Evolutionary conservation across 2,329 filamentous ascomycete genomes (phyloP).

Genomic region (Sclerotinia sclerotiorum): DNA sequence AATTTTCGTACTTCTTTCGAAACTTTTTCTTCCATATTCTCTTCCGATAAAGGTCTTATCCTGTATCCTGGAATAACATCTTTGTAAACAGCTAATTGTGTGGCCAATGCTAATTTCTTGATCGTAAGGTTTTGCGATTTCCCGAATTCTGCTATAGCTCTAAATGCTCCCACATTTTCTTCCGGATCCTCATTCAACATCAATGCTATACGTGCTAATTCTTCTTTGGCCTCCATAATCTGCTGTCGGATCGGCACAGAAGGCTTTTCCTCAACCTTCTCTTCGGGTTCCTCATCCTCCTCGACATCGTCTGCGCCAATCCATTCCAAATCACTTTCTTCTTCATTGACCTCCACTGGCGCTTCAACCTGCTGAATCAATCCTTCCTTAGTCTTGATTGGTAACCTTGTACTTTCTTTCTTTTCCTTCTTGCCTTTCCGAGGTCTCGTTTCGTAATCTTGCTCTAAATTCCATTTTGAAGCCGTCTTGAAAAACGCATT

Average conservation of each 20-base stretch:
- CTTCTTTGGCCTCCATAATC: slow-evolving; percentile 85
- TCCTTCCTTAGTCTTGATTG: slow-evolving; percentile 84
- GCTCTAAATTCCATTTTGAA: slow-evolving; percentile 85
- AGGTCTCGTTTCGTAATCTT: slow-evolving; percentile 80
- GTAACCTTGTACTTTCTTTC: slow-evolving; percentile 69
- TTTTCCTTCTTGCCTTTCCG: slow-evolving; percentile 74
- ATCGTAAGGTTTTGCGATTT: slow-evolving; percentile 69
- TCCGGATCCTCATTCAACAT: slow-evolving; percentile 90
- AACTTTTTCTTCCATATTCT: slow-evolving; percentile 73
- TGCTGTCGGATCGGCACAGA: slow-evolving; percentile 74
- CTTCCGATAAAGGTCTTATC: slow-evolving; percentile 78
- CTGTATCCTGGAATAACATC: slow-evolving; percentile 96
- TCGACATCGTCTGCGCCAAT: slow-evolving; percentile 54
- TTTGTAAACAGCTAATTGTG: slow-evolving; percentile 88
- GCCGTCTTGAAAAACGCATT: slow-evolving; percentile 67
- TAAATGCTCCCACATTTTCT: slow-evolving; percentile 79
- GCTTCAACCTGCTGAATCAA: slow-evolving; percentile 60
- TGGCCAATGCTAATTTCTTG: slow-evolving; percentile 80
- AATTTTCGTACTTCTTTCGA: slow-evolving; percentile 88
- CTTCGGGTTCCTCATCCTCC: slow-evolving; percentile 53
- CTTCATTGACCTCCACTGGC: slow-evolving; percentile 53
- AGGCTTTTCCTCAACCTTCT: slow-evolving; percentile 53
- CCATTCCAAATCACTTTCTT: slow-evolving; percentile 63
- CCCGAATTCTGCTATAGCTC: slow-evolving; percentile 71
- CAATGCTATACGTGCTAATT: slow-evolving; percentile 78